These are phyloP conservation scores for Berkeleyomyces basicola DNA, from an alignment of 2,329 filamentous ascomycete species.

Conservation along the genomic window DNA sequence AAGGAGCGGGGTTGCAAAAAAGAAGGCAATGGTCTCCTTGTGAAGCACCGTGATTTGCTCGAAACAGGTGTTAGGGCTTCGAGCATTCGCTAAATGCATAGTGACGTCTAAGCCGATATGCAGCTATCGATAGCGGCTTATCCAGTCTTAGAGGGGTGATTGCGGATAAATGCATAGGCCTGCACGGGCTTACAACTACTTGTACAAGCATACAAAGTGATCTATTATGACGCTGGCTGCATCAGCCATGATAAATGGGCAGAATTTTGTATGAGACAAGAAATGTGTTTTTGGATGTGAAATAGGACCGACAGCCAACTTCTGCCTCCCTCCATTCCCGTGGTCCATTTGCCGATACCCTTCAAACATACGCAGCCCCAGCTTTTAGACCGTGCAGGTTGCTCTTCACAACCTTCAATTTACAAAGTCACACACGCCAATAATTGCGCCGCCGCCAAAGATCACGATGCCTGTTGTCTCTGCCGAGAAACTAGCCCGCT, in stretches of 20 bases:
- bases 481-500: slow-evolving; percentile 73
- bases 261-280: neutral
- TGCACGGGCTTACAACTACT: neutral
- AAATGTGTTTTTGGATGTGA: neutral
- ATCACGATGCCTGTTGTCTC: slow-evolving; percentile 75
- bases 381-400: too few relatives aligned
- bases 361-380: too few relatives aligned
- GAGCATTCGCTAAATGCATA: slow-evolving; percentile 1
- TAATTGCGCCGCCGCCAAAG: neutral
- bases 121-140: neutral
- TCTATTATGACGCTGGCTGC: slow-evolving; percentile 9
- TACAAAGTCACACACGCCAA: too few relatives aligned
- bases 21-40: neutral
- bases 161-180: slow-evolving; percentile 5
- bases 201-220: slow-evolving; percentile 1
- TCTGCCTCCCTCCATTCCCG: slow-evolving; percentile 11
- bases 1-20: slow-evolving; percentile 1
- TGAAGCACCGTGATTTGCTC: slow-evolving; percentile 8
- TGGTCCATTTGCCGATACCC: neutral
- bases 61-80: slow-evolving; percentile 12
- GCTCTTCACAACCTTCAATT: too few relatives aligned
- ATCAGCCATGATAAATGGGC: slow-evolving; percentile 1
- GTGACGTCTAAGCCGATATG: neutral
- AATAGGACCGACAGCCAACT: neutral
- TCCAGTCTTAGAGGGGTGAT: slow-evolving; percentile 7